A percentile compares a stretch with the other conserved stretches of the same genome.
These are phyloP conservation scores for Apiotrichum brassicae DNA, from an alignment of 1,284 basidiomycete genomes.

Conservation along the genomic window DNA sequence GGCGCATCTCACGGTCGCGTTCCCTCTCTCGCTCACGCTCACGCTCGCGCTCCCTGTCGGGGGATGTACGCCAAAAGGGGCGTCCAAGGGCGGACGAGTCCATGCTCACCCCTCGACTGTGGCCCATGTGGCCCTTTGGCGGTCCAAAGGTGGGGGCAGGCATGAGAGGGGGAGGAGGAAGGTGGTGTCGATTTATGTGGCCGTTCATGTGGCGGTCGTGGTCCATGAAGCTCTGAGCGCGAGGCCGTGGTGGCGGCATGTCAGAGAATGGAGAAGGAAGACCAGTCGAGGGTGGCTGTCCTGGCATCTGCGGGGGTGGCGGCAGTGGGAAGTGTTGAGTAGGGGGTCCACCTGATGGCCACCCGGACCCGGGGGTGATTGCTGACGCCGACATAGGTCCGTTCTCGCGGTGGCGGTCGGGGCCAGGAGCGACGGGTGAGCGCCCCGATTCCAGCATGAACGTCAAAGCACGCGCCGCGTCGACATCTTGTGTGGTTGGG, in stretches of 20 bases:
- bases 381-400: not conserved
- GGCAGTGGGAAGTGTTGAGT: slow-evolving; percentile 10
- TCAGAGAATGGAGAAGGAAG: slow-evolving; percentile 10
- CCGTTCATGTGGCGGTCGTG: slow-evolving; percentile 4
- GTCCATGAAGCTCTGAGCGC: slow-evolving; percentile 15
- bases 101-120: slow-evolving; percentile 13
- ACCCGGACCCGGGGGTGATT: not conserved
- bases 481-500: slow-evolving; percentile 39
- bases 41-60: slow-evolving; percentile 1
- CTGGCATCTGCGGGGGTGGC: not conserved
- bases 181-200: not conserved
- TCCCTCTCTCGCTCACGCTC: slow-evolving; percentile 9
- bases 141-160: slow-evolving; percentile 1
- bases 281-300: not conserved
- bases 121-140: not conserved
- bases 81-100: slow-evolving; percentile 14
- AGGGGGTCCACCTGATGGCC: not conserved
- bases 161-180: slow-evolving; percentile 5
- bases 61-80: slow-evolving; percentile 9
- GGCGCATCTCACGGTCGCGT: slow-evolving; percentile 9
- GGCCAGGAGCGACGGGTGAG: slow-evolving; percentile 3
- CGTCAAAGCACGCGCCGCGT: slow-evolving; percentile 41
- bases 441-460: slow-evolving; percentile 33
- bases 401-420: not conserved
- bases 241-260: slow-evolving; percentile 13